Conservation (phyloP, 2,329 filamentous ascomycete genomes). For the Knufia fluminis region DNA sequence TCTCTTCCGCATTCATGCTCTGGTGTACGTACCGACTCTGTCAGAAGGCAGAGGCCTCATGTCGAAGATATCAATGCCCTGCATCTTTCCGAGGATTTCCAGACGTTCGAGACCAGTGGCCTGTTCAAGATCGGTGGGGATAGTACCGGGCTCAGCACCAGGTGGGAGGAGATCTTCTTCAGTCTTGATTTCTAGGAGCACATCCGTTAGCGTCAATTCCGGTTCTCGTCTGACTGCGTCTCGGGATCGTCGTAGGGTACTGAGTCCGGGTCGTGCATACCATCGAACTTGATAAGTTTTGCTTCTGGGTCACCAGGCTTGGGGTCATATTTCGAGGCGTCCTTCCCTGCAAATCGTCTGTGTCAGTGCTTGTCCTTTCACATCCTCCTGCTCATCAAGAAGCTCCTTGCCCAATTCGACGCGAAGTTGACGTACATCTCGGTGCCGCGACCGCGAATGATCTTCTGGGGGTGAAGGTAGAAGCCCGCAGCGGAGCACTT, state of each 20-base stretch:
- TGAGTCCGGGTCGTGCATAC: slow-evolving; percentile 26
- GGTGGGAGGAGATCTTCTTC: slow-evolving; percentile 76
- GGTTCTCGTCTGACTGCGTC: neutral
- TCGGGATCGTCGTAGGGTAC: too few relatives aligned
- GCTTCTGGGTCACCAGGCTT: slow-evolving; percentile 31
- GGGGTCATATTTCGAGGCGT: slow-evolving; percentile 29
- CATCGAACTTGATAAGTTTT: slow-evolving; percentile 38
- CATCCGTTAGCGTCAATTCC: neutral
- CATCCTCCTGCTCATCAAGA: neutral
- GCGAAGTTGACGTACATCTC: slow-evolving; percentile 35
- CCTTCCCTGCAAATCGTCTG: neutral
- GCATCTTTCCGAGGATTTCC: slow-evolving; percentile 98
- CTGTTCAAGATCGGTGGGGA: slow-evolving; percentile 92
- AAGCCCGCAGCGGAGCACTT: slow-evolving; percentile 30
- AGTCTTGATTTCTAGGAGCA: slow-evolving; percentile 63
- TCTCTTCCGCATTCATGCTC: neutral
- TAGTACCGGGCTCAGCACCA: slow-evolving; percentile 69
- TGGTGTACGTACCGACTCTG: slow-evolving; percentile 66
- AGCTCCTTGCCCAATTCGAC: neutral
- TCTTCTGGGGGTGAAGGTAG: slow-evolving; percentile 32
- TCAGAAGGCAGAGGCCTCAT: slow-evolving; percentile 93
- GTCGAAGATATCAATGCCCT: slow-evolving; percentile 95
- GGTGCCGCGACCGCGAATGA: slow-evolving; percentile 37
- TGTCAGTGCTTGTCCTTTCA: slow-evolving; percentile 2
- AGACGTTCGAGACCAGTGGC: slow-evolving; percentile 95